Evolutionary conservation across 352 stramenopile genomes (phyloP).

Genomic region (Globisporangium takayamanum): DNA sequence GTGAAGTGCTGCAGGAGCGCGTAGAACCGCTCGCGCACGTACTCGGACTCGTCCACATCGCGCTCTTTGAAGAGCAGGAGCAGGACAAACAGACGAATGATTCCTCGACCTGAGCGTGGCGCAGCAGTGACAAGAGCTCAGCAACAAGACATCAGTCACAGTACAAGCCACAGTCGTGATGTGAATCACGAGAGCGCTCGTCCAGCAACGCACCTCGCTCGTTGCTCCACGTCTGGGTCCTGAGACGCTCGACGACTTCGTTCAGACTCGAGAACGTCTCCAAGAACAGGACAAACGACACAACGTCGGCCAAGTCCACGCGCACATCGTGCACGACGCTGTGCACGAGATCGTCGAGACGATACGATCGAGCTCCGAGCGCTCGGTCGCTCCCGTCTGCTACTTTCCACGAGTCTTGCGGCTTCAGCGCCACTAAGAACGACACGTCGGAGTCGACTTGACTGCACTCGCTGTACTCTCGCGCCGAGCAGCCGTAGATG

Average conservation of each 20-base stretch:
- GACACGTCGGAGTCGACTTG: slow-evolving; percentile 20
- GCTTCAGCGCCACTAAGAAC: slow-evolving; percentile 26
- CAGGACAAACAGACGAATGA: slow-evolving; percentile 60
- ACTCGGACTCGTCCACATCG: slow-evolving; percentile 20
- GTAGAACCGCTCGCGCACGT: slow-evolving; percentile 42
- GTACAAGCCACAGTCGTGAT: not conserved
- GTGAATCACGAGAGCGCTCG: not conserved
- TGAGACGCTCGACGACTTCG: slow-evolving; percentile 50
- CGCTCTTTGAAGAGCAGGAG: slow-evolving; percentile 51
- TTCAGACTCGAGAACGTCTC: slow-evolving; percentile 63
- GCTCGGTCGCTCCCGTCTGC: slow-evolving; percentile 4
- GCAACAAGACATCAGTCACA: slow-evolving; percentile 1
- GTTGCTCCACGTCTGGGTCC: slow-evolving; percentile 32
- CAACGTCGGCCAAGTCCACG: slow-evolving; percentile 51
- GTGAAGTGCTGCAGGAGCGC: slow-evolving; percentile 34
- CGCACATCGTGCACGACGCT: slow-evolving; percentile 26
- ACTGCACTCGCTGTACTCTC: slow-evolving; percentile 39
- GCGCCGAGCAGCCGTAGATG: slow-evolving; percentile 56
- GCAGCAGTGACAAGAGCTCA: no score
- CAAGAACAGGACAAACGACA: slow-evolving; percentile 66
- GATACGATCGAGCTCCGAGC: slow-evolving; percentile 14
- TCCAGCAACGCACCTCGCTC: slow-evolving; percentile 30
- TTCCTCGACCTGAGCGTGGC: slow-evolving; percentile 26
- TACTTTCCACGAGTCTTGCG: slow-evolving; percentile 18
- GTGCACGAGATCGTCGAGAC: slow-evolving; percentile 28